A percentile compares a stretch with the other conserved stretches of the same genome.
phyloP scores from a whole-genome alignment of 1,284 basidiomycete genomes.

The Anthracocystis setariae region DNA sequence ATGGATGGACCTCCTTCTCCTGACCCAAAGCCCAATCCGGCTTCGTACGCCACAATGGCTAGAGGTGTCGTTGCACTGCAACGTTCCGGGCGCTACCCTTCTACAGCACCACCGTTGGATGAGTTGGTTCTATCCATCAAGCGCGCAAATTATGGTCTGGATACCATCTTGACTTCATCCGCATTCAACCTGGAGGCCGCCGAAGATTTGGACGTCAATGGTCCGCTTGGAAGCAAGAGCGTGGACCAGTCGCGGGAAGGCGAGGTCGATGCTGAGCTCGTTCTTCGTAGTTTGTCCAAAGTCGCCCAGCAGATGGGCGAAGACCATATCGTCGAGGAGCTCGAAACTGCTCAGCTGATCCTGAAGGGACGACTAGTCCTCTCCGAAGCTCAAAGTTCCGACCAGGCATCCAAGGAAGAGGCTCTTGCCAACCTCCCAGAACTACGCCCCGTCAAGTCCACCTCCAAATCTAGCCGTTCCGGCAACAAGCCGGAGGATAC shows the following conservation, averaged over 20 bases:
- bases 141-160: slow-evolving; percentile 30
- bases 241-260: slow-evolving; percentile 44
- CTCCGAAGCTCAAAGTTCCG: slow-evolving; percentile 19
- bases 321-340: slow-evolving; percentile 39
- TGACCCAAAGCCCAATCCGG: slow-evolving; percentile 54
- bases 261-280: slow-evolving; percentile 39
- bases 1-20: slow-evolving; percentile 31
- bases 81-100: slow-evolving; percentile 42
- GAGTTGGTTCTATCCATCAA: slow-evolving; percentile 48
- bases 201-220: slow-evolving; percentile 36
- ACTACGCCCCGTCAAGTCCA: slow-evolving; percentile 53
- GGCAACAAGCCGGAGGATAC: slow-evolving; percentile 30
- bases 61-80: slow-evolving; percentile 55
- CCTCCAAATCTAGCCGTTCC: slow-evolving; percentile 32
- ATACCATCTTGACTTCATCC: slow-evolving; percentile 55
- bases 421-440: slow-evolving; percentile 36
- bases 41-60: slow-evolving; percentile 56
- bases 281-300: slow-evolving; percentile 33
- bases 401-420: slow-evolving; percentile 8
- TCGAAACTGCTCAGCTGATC: slow-evolving; percentile 43
- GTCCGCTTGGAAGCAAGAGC: slow-evolving; percentile 33
- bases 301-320: slow-evolving; percentile 54
- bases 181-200: slow-evolving; percentile 41
- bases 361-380: slow-evolving; percentile 43
- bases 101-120: slow-evolving; percentile 33